A percentile compares a stretch with the other conserved stretches of the same genome.
Evolutionary conservation across 129 eudicot genomes (phyloP).

Genomic region (Flaveria bidentis): DNA sequence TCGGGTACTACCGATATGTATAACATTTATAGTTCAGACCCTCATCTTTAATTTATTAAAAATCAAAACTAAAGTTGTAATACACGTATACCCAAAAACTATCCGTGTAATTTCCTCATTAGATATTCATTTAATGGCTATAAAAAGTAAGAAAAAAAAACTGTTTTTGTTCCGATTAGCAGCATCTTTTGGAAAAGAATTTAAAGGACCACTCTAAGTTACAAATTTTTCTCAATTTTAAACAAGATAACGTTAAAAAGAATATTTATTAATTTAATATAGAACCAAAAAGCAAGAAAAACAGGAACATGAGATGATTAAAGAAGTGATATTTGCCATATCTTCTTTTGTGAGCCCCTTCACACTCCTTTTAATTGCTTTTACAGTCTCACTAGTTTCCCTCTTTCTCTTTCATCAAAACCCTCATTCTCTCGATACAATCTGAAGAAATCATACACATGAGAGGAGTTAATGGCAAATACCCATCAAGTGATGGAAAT

Average conservation of each 20-base stretch:
- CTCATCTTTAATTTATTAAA: too few species aligned
- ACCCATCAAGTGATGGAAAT: constrained; percentile 75
- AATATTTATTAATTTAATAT: neutral
- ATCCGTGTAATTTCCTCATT: neutral
- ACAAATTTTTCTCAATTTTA: neutral
- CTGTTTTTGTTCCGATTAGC: neutral
- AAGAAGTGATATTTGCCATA: constrained; percentile 32
- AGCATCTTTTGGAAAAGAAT: neutral
- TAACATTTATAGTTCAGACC: too few species aligned
- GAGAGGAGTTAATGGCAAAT: constrained; percentile 79
- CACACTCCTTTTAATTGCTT: constrained; percentile 7
- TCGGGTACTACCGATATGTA: too few species aligned
- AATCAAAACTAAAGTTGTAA: too few species aligned
- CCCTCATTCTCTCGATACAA: constrained; percentile 29
- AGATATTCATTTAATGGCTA: neutral
- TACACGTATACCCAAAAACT: too few species aligned
- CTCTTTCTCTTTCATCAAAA: constrained; percentile 38
- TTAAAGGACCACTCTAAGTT: neutral
- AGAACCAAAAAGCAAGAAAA: constrained; percentile 10
- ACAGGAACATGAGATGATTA: constrained; percentile 18
- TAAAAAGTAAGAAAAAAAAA: neutral
- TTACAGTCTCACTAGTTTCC: constrained; percentile 18
- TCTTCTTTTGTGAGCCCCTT: constrained; percentile 34
- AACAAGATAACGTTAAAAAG: constrained; percentile 10
- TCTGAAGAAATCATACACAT: constrained; percentile 26